A percentile compares a stretch with the other conserved stretches of the same genome.
Evolutionary conservation across 495 filamentous ascomycete species (phyloP).

Genomic region (Parathielavia hyrcaniae): DNA sequence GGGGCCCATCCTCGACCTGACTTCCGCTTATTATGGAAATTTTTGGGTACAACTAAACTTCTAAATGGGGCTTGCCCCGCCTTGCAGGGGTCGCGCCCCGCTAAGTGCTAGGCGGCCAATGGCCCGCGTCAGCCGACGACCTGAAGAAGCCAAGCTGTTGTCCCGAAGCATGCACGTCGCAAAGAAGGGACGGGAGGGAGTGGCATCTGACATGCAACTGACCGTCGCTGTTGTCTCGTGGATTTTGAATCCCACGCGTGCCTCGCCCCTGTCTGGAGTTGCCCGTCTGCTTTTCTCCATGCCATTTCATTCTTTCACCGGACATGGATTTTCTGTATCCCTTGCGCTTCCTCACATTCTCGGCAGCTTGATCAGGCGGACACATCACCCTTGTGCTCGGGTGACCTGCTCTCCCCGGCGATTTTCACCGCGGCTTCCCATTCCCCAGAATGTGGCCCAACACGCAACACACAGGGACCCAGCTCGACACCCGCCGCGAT

Average conservation of each 20-base stretch:
- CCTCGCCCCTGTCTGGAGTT: background rate
- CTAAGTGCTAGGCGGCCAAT: conserved; percentile 12
- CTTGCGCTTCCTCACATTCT: background rate
- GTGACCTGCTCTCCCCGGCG: background rate
- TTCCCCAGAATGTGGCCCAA: conserved; percentile 26
- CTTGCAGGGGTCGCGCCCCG: background rate
- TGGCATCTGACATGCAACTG: background rate
- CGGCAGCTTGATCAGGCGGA: background rate
- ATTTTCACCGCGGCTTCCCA: background rate
- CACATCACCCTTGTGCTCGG: background rate
- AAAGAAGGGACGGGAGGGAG: background rate
- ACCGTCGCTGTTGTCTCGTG: background rate
- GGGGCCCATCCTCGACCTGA: conserved; percentile 1
- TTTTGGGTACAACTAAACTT: background rate
- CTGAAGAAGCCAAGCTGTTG: conserved; percentile 10
- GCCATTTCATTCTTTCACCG: background rate
- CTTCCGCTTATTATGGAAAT: conserved; percentile 14
- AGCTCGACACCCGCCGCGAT: conserved; percentile 24
- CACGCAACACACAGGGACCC: conserved; percentile 25
- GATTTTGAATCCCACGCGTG: background rate
- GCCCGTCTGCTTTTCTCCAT: background rate
- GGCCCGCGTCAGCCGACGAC: conserved; percentile 1
- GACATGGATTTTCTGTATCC: conserved; percentile 10
- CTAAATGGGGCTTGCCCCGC: background rate
- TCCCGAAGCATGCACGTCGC: background rate